Base-by-base conservation (phyloP, 2,329 filamentous ascomycete species). In the Leptographium wingfieldii region DNA sequence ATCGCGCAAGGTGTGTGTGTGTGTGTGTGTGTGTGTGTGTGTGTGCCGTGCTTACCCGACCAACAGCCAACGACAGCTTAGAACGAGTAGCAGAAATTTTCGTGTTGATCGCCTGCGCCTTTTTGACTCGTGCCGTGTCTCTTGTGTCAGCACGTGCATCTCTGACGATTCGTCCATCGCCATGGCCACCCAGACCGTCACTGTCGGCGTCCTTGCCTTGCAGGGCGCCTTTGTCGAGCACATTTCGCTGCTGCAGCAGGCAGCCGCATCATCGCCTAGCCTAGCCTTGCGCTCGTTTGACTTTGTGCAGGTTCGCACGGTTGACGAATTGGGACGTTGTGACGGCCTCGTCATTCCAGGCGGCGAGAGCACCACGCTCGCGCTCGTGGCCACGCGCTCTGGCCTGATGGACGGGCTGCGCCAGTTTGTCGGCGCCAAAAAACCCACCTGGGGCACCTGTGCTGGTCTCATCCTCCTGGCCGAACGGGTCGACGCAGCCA, bases 141-240 rank as follows among this genome's bases (percentile, higher is more conserved):
- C 16, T 19, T 43, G 2, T 31, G 40, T 14, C 40, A 43, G 16
- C 40, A 43, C 5, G 16, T 52, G 22, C 10, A 52, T 11, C 27
- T 46, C 19, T 12, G 1, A 5, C 33, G 40, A 2, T 10, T 5
- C 10, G 5, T 10, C 40, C 40, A 46, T 5, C 46, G 7, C 46
- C n/a, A 31, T 33, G 49, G 27, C 55, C 7, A 5, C 12, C 12
- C 70, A 71, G 67, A 63, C 66, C 25, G 67, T 82, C 62, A 81
- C 78, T 2, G 73, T 86, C 43, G 84, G 83, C 55, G 82, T 86
- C 29, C 74, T 87, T 58, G 82, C 94, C 65, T 82, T 99, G 22
- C 94, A 99, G 74, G 94, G 94, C 67, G 92, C 92, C 61, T 96
- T 97, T 72, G 80, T 84, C 68, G 92, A 99, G 72, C 92, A 99